Base-by-base conservation (phyloP, 176 grass and related monocot species). In the Phragmites australis region DNA sequence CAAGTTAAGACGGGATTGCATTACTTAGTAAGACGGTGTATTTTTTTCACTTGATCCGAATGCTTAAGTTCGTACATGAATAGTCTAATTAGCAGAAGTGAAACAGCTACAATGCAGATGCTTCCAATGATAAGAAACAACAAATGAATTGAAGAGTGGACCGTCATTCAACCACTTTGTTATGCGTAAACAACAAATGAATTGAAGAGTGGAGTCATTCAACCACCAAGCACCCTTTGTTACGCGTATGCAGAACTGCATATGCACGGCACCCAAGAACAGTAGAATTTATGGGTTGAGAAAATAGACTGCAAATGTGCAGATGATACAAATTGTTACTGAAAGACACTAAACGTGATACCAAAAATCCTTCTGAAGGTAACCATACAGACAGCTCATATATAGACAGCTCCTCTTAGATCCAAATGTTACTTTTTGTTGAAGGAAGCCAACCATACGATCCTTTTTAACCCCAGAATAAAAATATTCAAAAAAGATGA, bases 401-500 rank as follows among this genome's bases (percentile, higher is more conserved):
- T 69, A 19, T 23, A 25, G 9, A 64, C 21, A 25, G 30, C 29
- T 12, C n/a, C 0, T 34, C 12, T 55, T 44, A 2, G 6, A 86
- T 27, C 12, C 60, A 27, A 78, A 61, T 12, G 37, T 34, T 15
- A 8, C 30, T 6, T 3, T 46, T 62, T 2, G 3, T 9, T 31
- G 14, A 16, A 19, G 14, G 12, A 44, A 21, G 39, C 15, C n/a
- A 60, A 21, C 9, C 25, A 1, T 11, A n/a, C 7, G 10, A 45
- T 31, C 44, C 40, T 21, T 61, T 31, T 48, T 2, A n/a, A 30
- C 2, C 26, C 17, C 18, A 3, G n/a, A 52, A 30, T 8, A 81
- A 3, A 21, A 48, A 75, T 26, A 75, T 47, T 34, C 27, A 27
- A 65, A 65, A 65, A 65, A 49, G 14, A 69, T 37, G 19, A 86